These are phyloP conservation scores for Xylariales sp. DNA, from an alignment of 2,329 filamentous ascomycete genomes.

Conservation along the genomic window DNA sequence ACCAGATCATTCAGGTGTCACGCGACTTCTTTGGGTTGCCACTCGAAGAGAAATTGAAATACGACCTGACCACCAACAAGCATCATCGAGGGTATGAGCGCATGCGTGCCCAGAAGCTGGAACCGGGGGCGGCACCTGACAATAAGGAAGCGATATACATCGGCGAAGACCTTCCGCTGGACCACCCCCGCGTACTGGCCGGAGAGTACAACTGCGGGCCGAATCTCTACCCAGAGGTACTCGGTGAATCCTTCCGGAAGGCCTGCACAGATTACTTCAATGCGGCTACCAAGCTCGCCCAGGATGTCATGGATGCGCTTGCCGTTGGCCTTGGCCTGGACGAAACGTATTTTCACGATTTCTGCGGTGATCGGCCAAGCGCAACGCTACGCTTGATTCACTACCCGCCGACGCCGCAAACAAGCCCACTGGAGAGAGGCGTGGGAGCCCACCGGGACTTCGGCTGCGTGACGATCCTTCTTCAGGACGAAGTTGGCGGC, in stretches of 20 bases:
- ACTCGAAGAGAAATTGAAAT: constrained; percentile 1
- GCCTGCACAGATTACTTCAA: constrained; percentile 4
- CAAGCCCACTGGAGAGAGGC: too few relatives aligned
- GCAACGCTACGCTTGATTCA: constrained; percentile 2
- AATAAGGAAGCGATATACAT: constrained; percentile 5
- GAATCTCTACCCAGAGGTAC: constrained; percentile 1
- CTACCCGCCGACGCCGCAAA: not conserved
- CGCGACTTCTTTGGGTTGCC: constrained; percentile 1
- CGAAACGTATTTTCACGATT: constrained; percentile 3
- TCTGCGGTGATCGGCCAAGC: not conserved
- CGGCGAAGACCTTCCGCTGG: not conserved
- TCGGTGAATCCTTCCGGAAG: constrained; percentile 1
- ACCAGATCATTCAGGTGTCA: not conserved
- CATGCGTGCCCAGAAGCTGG: constrained; percentile 1
- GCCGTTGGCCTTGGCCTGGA: not conserved
- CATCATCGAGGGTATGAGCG: constrained; percentile 6
- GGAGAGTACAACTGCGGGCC: constrained; percentile 2
- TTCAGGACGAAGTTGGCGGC: constrained; percentile 15
- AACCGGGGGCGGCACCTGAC: not conserved
- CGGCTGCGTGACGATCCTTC: constrained; percentile 18
- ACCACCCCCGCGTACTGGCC: not conserved
- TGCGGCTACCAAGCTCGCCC: not conserved
- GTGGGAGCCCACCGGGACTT: constrained; percentile 18
- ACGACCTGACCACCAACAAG: not conserved
- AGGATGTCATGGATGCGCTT: not conserved